Conservation (phyloP, 2,329 filamentous ascomycete genomes). For the Microsporum audouinii region DNA sequence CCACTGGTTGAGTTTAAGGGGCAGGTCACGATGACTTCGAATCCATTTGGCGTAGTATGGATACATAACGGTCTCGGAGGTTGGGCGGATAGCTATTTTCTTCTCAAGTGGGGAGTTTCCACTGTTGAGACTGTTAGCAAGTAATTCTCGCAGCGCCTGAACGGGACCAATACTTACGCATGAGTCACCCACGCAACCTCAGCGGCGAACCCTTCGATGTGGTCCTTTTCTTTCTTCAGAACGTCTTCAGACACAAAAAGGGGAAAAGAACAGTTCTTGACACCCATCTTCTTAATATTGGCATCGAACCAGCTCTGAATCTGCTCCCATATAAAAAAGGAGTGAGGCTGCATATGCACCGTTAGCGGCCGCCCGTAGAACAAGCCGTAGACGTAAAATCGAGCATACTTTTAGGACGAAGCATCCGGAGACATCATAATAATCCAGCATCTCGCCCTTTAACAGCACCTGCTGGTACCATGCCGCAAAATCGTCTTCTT, state of each 20-base stretch:
- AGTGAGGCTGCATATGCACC: constrained; percentile 41
- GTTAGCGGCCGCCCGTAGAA: neutral
- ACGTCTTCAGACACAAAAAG: constrained; percentile 92
- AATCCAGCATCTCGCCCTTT: constrained; percentile 95
- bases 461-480: constrained; percentile 98
- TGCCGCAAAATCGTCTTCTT: constrained; percentile 74
- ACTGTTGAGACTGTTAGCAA: constrained; percentile 36
- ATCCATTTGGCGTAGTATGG: constrained; percentile 96
- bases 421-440: constrained; percentile 96
- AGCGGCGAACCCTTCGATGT: constrained; percentile 96
- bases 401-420: constrained; percentile 67
- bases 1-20: constrained; percentile 93
- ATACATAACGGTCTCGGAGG: constrained; percentile 77
- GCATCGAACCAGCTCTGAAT: constrained; percentile 48
- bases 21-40: constrained; percentile 86
- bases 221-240: constrained; percentile 75
- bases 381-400: neutral
- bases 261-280: constrained; percentile 93
- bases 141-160: neutral
- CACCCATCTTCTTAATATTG: constrained; percentile 79
- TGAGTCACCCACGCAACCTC: constrained; percentile 44
- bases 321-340: constrained; percentile 57
- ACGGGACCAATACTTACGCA: constrained; percentile 25
- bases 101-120: constrained; percentile 88
- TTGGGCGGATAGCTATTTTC: constrained; percentile 58